phyloP scores from a whole-genome alignment of 2,329 filamentous ascomycete species.

The Aspergillus niger region DNA sequence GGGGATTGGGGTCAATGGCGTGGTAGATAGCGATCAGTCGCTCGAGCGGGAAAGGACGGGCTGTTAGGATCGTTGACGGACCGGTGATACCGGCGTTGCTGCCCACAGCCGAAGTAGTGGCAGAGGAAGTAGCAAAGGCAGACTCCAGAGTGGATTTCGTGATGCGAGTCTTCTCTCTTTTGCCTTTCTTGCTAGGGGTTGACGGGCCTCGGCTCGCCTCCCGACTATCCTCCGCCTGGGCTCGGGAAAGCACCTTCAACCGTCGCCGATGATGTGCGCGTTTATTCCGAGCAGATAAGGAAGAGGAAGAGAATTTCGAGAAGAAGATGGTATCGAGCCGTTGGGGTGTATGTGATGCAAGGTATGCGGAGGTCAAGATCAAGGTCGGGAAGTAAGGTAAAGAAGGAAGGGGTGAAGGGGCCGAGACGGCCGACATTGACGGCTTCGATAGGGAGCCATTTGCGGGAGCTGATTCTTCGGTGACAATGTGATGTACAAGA shows the following conservation, averaged over 20 bases:
- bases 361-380: conserved; percentile 50
- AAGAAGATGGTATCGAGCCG: conserved; percentile 53
- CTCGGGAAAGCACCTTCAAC: conserved; percentile 44
- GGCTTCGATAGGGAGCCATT: conserved; percentile 19
- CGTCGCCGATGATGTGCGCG: conserved; percentile 47
- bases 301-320: conserved; percentile 51
- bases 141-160: conserved; percentile 44
- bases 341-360: conserved; percentile 50
- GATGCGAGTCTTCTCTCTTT: conserved; percentile 41
- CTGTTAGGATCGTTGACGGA: conserved; percentile 43
- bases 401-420: conserved; percentile 37
- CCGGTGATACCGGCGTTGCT: conserved; percentile 37
- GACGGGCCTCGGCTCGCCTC: conserved; percentile 30
- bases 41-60: conserved; percentile 49
- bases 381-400: conserved; percentile 51
- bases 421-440: conserved; percentile 24
- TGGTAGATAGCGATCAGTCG: conserved; percentile 51
- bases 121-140: conserved; percentile 43
- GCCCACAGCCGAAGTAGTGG: conserved; percentile 36
- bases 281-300: conserved; percentile 46
- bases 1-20: conserved; percentile 49
- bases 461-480: conserved; percentile 29
- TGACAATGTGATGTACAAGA: conserved; percentile 45
- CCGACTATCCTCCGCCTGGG: conserved; percentile 38
- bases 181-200: conserved; percentile 38